These are phyloP conservation scores for Pichia thaimueangensis DNA, from an alignment of 805 yeast species.

Conservation along the genomic window DNA sequence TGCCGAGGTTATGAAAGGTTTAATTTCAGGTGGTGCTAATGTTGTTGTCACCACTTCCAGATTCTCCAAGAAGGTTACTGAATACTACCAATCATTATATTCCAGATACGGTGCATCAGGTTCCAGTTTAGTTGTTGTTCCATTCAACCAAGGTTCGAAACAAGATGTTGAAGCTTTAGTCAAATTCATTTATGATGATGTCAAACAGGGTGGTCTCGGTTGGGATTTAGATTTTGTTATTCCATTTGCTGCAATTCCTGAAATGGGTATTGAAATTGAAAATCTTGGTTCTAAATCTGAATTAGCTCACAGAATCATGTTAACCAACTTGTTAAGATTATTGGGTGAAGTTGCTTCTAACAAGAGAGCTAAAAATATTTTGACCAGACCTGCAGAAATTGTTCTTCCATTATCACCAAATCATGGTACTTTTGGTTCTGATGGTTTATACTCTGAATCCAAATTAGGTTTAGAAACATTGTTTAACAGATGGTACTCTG, in stretches of 20 bases:
- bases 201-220: slow-evolving; percentile 84
- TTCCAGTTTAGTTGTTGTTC: slow-evolving; percentile 89
- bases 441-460: slow-evolving; percentile 97
- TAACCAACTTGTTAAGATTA: slow-evolving; percentile 88
- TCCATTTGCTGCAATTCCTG: slow-evolving; percentile 99
- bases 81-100: slow-evolving; percentile 90
- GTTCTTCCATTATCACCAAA: slow-evolving; percentile 95
- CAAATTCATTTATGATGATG: slow-evolving; percentile 76
- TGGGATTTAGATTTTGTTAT: slow-evolving; percentile 96
- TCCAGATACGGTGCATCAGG: slow-evolving; percentile 91
- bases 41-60: slow-evolving; percentile 95
- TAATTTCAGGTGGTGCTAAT: slow-evolving; percentile 96
- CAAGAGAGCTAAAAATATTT: slow-evolving; percentile 67
- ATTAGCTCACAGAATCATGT: slow-evolving; percentile 97
- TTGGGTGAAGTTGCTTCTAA: slow-evolving; percentile 85
- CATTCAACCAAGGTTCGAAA: slow-evolving; percentile 97
- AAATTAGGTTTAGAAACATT: slow-evolving; percentile 91
- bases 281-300: slow-evolving; percentile 92
- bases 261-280: slow-evolving; percentile 93
- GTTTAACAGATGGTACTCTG: slow-evolving; percentile 98
- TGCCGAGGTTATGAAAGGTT: slow-evolving; percentile 92
- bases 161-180: slow-evolving; percentile 86
- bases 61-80: slow-evolving; percentile 90
- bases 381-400: slow-evolving; percentile 98
- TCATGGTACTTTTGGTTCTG: slow-evolving; percentile 98